phyloP scores from a whole-genome alignment of 2,329 filamentous ascomycete species.

The Monilinia fructicola region DNA sequence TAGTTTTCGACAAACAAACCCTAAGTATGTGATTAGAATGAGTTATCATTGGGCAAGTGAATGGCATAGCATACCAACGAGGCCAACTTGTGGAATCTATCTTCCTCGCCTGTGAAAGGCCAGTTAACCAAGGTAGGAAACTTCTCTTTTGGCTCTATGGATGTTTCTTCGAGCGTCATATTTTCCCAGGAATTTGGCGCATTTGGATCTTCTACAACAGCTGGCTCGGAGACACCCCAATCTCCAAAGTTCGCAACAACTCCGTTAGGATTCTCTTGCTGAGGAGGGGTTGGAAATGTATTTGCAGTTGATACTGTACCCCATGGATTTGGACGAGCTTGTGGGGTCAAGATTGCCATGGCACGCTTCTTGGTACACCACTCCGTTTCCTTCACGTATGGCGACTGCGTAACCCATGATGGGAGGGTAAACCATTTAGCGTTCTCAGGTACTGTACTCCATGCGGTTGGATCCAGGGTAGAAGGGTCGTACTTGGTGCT shows the following conservation, averaged over 20 bases:
- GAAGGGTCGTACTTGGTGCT: not conserved
- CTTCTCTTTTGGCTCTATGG: not conserved
- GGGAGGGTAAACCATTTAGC: constrained; percentile 3
- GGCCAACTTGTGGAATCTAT: constrained; percentile 13
- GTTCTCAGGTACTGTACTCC: constrained; percentile 12
- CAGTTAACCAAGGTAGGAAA: constrained; percentile 4
- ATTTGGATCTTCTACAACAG: not conserved
- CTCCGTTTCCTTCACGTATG: not conserved
- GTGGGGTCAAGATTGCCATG: not conserved
- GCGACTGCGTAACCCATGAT: not conserved
- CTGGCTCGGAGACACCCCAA: not conserved
- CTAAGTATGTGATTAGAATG: not conserved
- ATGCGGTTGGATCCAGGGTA: not conserved
- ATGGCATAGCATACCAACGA: constrained; percentile 6
- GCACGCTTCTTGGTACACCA: constrained; percentile 9
- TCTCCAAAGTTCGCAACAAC: not conserved
- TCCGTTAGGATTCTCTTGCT: not conserved
- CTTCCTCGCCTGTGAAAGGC: not conserved
- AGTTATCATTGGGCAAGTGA: not conserved
- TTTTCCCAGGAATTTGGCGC: not conserved
- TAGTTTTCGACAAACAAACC: constrained; percentile 7
- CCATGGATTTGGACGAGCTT: not conserved
- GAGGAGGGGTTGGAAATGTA: not conserved
- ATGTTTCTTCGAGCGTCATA: too few species aligned
- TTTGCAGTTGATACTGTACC: not conserved